phyloP scores from a whole-genome alignment of 2,329 filamentous ascomycete species.

The Nigrospora sphaerica region DNA sequence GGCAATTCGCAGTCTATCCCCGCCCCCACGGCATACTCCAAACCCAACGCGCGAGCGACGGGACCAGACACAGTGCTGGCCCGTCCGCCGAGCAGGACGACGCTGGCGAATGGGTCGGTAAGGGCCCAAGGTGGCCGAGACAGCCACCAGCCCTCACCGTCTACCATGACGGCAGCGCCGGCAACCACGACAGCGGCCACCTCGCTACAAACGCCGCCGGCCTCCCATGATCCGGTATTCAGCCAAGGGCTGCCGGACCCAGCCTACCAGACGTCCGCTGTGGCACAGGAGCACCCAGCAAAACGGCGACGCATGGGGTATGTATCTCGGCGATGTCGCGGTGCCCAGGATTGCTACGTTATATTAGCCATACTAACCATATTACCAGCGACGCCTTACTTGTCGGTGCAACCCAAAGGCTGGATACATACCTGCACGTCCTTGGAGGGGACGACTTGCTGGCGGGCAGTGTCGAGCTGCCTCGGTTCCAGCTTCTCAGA shows the following conservation, averaged over 20 bases:
- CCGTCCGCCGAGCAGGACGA: background rate
- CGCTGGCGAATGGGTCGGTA: conserved; percentile 2
- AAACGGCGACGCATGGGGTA: conserved; percentile 19
- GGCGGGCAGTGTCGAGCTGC: conserved; percentile 29
- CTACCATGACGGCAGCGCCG: conserved; percentile 5
- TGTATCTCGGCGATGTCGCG: conserved; percentile 2
- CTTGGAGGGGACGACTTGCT: conserved; percentile 11
- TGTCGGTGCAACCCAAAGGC: background rate
- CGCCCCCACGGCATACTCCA: background rate
- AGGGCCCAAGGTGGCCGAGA: background rate
- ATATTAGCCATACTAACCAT: too few relatives aligned
- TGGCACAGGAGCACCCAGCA: conserved; percentile 7
- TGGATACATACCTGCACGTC: conserved; percentile 6
- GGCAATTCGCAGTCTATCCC: too few relatives aligned
- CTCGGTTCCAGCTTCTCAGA: conserved; percentile 45
- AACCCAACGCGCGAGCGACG: background rate
- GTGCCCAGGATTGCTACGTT: too few relatives aligned
- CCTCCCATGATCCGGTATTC: conserved; percentile 8
- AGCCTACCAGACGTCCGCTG: conserved; percentile 3
- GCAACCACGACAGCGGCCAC: conserved; percentile 6
- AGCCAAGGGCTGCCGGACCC: conserved; percentile 1
- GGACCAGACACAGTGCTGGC: background rate
- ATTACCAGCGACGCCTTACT: too few relatives aligned
- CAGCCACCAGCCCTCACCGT: conserved; percentile 3
- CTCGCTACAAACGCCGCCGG: conserved; percentile 16